Evolutionary conservation across 192 early-diverging fungal genomes (phyloP).

Genomic region (Coemansia sp.): DNA sequence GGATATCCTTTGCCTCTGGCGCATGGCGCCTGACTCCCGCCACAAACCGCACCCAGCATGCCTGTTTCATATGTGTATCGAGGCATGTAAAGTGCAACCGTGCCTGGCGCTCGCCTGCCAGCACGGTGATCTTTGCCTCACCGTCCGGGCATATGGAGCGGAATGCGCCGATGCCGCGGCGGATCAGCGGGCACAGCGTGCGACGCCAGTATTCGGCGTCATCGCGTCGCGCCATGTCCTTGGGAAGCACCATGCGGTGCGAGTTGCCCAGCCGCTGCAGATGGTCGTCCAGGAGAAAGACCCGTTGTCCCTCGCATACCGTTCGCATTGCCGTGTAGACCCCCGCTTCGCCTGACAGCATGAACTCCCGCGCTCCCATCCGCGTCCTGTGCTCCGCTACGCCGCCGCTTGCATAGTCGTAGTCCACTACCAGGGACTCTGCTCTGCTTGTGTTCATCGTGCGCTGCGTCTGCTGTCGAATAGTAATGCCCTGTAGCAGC

Average conservation of each 20-base stretch:
- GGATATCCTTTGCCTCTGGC: slow-evolving; percentile 40
- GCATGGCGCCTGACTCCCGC: slow-evolving; percentile 22
- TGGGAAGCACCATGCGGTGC: slow-evolving; percentile 17
- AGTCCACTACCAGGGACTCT: slow-evolving; percentile 29
- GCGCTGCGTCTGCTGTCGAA: neutral
- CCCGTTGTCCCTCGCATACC: slow-evolving; percentile 20
- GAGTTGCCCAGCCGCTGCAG: slow-evolving; percentile 46
- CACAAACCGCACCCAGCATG: slow-evolving; percentile 34
- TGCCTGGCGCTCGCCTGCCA: slow-evolving; percentile 22
- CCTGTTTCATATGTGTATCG: neutral
- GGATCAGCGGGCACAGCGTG: slow-evolving; percentile 31
- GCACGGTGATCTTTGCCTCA: slow-evolving; percentile 41
- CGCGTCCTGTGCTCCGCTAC: slow-evolving; percentile 16
- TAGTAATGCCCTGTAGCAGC: slow-evolving; percentile 1
- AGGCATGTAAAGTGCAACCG: slow-evolving; percentile 29
- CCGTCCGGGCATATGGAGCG: neutral
- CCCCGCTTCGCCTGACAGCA: slow-evolving; percentile 39
- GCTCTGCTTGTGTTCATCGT: slow-evolving; percentile 10
- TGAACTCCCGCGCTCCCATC: slow-evolving; percentile 38
- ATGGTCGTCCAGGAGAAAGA: slow-evolving; percentile 47
- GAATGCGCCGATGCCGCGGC: slow-evolving; percentile 21
- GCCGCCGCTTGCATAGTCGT: slow-evolving; percentile 19
- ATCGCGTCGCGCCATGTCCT: neutral
- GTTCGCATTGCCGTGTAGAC: slow-evolving; percentile 52
- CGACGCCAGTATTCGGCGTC: slow-evolving; percentile 30